Base-by-base conservation (phyloP, 2,329 filamentous ascomycete genomes). In the Beauveria australis region DNA sequence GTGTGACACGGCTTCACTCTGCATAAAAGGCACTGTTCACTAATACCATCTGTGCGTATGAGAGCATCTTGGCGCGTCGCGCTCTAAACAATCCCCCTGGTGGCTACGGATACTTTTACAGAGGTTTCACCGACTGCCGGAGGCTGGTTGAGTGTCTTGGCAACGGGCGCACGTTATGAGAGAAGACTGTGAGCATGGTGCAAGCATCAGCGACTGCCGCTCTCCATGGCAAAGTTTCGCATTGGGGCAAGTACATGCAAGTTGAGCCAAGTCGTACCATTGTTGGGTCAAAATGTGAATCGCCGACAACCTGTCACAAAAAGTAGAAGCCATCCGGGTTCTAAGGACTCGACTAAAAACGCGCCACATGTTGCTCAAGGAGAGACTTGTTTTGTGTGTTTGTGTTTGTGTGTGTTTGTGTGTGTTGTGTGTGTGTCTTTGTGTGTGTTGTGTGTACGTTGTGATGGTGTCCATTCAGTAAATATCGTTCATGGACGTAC, bases 291-390 rank as follows among this genome's bases (percentile, higher is more conserved):
- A 44, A 41, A 44, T 16, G 8, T 3, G 37, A 8, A 49, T 59
- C 10, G n/a, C 14, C 37, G 30, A 30, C 10, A 33, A 49, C 19
- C 41, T 48, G 24, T 51, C 46, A 28, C 43, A 26, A 33, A 58
- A 40, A 16, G 54, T 37, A 14, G 19, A 44, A 46, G 48, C 56
- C 56, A 59, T 59, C 56, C 47, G 47, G 56, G 56, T 59, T 22
- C 56, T n/a, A 37, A 12, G 18, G 19, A 30, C 19, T 40, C 18
- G 48, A 43, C 40, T 19, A 30, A 54, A 19, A 8, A 26, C 10
- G 26, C 47, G 24, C 37, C 47, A 51, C 48, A 10, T 51, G 3
- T 44, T 14, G 30, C 30, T 33, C 12, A 37, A 37, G 33, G 33
- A 37, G 33, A 37, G 33, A 37, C 24, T 12, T 28, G 9, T 10